phyloP scores from a whole-genome alignment of 805 yeast genomes.

The Candida maesae region DNA sequence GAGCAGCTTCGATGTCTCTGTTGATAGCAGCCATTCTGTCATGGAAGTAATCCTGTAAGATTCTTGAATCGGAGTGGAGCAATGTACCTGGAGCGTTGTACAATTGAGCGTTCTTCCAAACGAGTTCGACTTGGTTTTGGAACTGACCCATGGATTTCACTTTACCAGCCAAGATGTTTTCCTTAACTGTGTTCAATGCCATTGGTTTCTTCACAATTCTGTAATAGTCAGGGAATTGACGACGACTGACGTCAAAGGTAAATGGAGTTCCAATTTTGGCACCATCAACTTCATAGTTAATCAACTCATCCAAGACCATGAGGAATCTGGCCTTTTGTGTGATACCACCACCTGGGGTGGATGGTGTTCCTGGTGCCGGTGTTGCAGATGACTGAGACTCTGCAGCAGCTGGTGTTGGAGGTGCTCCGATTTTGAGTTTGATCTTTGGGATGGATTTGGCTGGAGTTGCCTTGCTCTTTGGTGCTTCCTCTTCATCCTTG shows the following conservation, averaged over 20 bases:
- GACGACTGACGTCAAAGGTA: slow-evolving; percentile 65
- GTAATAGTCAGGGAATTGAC: slow-evolving; percentile 78
- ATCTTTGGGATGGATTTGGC: slow-evolving; percentile 18
- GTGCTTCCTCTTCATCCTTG: no score
- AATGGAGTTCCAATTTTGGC: slow-evolving; percentile 62
- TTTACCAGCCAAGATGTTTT: slow-evolving; percentile 47
- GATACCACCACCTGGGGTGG: slow-evolving; percentile 4
- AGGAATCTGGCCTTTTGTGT: slow-evolving; percentile 19
- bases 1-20: slow-evolving; percentile 14
- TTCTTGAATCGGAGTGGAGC: slow-evolving; percentile 66
- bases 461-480: no score
- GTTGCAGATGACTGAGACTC: slow-evolving; percentile 2
- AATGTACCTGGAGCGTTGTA: slow-evolving; percentile 74
- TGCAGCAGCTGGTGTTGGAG: slow-evolving; percentile 3
- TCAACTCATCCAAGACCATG: slow-evolving; percentile 16
- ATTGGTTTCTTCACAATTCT: slow-evolving; percentile 69
- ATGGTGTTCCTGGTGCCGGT: slow-evolving; percentile 1
- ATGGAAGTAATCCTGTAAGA: slow-evolving; percentile 51
- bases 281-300: slow-evolving; percentile 26
- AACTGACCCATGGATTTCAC: slow-evolving; percentile 57
- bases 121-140: slow-evolving; percentile 51
- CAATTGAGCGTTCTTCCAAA: slow-evolving; percentile 74
- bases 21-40: slow-evolving; percentile 32
- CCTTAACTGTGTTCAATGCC: slow-evolving; percentile 58
- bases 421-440: slow-evolving; percentile 10